These are phyloP conservation scores for Globisporangium spiculum DNA, from an alignment of 352 stramenopile species.

Conservation along the genomic window DNA sequence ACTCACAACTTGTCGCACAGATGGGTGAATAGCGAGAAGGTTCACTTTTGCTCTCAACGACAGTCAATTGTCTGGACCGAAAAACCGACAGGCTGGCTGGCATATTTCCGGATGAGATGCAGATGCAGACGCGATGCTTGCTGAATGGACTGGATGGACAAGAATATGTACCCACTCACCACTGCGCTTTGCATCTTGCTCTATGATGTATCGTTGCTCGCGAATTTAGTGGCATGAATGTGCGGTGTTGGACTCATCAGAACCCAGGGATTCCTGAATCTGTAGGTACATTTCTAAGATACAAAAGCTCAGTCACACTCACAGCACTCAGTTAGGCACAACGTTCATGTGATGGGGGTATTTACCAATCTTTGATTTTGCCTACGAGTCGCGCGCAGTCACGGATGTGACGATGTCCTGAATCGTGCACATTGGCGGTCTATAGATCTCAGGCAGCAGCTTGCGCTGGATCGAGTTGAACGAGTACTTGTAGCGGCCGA, in stretches of 20 bases:
- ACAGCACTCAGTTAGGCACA: background rate
- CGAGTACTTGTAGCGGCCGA: slow-evolving; percentile 94
- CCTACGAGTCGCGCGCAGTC: slow-evolving; percentile 82
- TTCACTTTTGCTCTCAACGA: background rate
- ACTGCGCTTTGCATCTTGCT: background rate
- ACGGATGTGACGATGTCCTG: slow-evolving; percentile 91
- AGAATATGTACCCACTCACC: background rate
- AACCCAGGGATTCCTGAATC: background rate
- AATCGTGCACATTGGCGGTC: slow-evolving; percentile 86
- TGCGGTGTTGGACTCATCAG: background rate
- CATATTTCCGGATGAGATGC: background rate
- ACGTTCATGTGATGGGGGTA: background rate
- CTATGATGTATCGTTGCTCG: background rate
- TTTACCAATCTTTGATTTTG: background rate
- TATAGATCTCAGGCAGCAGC: slow-evolving; percentile 92
- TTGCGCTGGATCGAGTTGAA: slow-evolving; percentile 97
- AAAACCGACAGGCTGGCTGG: background rate
- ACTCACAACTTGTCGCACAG: slow-evolving; percentile 1
- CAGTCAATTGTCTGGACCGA: background rate
- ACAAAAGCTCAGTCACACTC: background rate
- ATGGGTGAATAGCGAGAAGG: background rate
- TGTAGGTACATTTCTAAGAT: background rate
- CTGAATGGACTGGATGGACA: background rate
- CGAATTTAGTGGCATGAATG: background rate
- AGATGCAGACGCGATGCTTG: background rate